Evolutionary conservation across 257 asterid species (phyloP).

Genomic region (Marsdenia floribunda): DNA sequence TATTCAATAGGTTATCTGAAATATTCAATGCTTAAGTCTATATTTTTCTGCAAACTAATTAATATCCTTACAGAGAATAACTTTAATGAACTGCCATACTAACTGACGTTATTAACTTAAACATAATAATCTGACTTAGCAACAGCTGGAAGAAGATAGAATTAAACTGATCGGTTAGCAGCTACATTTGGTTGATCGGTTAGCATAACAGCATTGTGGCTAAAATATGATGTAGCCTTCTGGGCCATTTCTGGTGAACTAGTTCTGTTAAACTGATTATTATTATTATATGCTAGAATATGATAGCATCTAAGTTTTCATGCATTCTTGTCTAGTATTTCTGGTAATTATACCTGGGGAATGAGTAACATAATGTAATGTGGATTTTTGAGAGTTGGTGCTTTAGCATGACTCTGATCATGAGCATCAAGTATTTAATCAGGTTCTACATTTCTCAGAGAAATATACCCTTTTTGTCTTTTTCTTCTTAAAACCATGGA

Average conservation of each 20-base stretch:
- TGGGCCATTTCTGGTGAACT: background rate
- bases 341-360: background rate
- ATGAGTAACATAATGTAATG: background rate
- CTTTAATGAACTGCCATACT: too few relatives aligned
- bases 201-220: background rate
- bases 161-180: too few relatives aligned
- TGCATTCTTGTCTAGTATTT: background rate
- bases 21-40: too few relatives aligned
- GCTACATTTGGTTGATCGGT: too few relatives aligned
- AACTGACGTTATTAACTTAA: too few relatives aligned
- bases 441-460: background rate
- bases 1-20: too few relatives aligned
- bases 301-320: background rate
- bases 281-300: background rate
- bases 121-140: too few relatives aligned
- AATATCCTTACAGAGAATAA: too few relatives aligned
- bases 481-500: background rate
- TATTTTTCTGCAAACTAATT: too few relatives aligned
- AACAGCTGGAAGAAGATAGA: too few relatives aligned
- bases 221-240: background rate
- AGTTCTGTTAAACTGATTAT: background rate
- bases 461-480: background rate
- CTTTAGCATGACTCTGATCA: background rate
- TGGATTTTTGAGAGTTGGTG: background rate
- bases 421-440: background rate